Evolutionary conservation across 192 early-diverging fungal genomes (phyloP).

Genomic region (Backusella sp.): DNA sequence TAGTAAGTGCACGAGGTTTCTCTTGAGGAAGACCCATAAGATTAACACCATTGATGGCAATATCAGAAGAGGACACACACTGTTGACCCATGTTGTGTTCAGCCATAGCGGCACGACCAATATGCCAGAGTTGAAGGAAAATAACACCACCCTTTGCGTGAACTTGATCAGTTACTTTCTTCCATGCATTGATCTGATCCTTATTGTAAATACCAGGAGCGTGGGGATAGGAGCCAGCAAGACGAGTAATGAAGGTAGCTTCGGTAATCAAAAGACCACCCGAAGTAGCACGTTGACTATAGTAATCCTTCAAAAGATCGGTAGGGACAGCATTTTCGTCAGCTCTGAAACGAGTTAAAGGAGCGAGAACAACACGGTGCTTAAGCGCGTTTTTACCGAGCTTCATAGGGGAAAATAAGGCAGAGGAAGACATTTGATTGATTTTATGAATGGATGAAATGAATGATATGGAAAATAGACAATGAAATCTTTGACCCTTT

Average conservation of each 20-base stretch:
- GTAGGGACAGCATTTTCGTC: constrained; percentile 11
- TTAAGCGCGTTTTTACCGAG: constrained; percentile 11
- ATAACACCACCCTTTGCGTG: constrained; percentile 54
- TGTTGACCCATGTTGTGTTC: background rate
- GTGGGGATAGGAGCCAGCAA: constrained; percentile 16
- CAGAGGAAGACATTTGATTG: background rate
- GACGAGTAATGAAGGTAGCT: constrained; percentile 18
- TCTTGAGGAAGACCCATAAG: background rate
- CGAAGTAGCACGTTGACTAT: constrained; percentile 22
- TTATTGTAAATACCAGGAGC: constrained; percentile 39
- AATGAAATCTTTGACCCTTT: background rate
- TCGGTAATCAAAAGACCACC: constrained; percentile 31
- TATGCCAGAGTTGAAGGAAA: constrained; percentile 55
- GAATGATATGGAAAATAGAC: background rate
- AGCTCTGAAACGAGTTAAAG: constrained; percentile 25
- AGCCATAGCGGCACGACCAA: constrained; percentile 15
- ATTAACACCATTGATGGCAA: constrained; percentile 16
- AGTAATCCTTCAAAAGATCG: constrained; percentile 16
- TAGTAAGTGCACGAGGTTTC: constrained; percentile 20
- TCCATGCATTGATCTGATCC: constrained; percentile 51
- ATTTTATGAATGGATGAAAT: background rate
- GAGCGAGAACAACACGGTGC: constrained; percentile 32
- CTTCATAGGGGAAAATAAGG: constrained; percentile 28
- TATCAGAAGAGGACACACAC: constrained; percentile 24
- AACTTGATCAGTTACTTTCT: constrained; percentile 49